These are phyloP conservation scores for Wakefieldia striispora DNA, from an alignment of 768 basidiomycete species.

Conservation along the genomic window DNA sequence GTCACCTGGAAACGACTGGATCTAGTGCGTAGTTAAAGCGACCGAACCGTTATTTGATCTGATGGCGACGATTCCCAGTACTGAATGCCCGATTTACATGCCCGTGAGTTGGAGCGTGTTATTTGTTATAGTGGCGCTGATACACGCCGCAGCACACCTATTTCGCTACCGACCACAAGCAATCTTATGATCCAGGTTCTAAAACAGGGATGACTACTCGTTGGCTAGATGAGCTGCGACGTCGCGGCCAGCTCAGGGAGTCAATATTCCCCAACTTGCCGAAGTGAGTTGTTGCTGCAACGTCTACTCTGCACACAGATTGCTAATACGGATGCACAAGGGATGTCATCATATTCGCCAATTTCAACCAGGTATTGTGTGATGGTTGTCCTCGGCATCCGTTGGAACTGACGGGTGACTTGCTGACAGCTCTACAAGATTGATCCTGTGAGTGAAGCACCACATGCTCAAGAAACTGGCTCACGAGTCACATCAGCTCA, in stretches of 20 bases:
- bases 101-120: conserved; percentile 31
- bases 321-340: conserved; percentile 20
- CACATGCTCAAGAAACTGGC: neutral
- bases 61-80: conserved; percentile 24
- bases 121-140: neutral
- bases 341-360: conserved; percentile 47
- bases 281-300: conserved; percentile 28
- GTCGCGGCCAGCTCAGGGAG: conserved; percentile 36
- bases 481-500: conserved; percentile 25
- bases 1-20: conserved; percentile 35
- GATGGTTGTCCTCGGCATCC: neutral
- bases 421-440: conserved; percentile 44
- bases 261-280: conserved; percentile 44
- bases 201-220: conserved; percentile 13
- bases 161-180: conserved; percentile 51
- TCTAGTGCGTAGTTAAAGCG: conserved; percentile 37
- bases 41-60: neutral
- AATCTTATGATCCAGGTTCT: conserved; percentile 34
- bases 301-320: neutral
- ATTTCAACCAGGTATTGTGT: conserved; percentile 47
- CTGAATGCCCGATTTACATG: conserved; percentile 47
- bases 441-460: conserved; percentile 32
- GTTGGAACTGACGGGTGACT: conserved; percentile 7
- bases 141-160: conserved; percentile 38
- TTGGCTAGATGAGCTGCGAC: conserved; percentile 41